Evolutionary conservation across 768 basidiomycete genomes (phyloP).

Genomic region (Leccinum variicolor): DNA sequence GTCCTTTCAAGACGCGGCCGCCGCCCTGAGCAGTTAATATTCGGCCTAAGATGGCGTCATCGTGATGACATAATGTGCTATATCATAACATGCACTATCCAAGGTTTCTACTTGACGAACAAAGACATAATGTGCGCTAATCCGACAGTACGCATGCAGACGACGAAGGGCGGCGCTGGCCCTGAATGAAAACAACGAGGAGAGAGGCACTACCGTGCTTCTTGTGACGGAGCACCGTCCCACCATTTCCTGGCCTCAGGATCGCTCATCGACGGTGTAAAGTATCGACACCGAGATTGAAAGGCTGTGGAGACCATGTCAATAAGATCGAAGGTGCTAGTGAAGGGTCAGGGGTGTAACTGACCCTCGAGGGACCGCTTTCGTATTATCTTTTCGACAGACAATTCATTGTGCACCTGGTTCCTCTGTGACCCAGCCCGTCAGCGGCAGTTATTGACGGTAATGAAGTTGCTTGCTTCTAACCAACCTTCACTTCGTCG

Average conservation of each 20-base stretch:
- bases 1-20: neutral
- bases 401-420: conserved; percentile 72
- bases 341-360: conserved; percentile 23
- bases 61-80: conserved; percentile 24
- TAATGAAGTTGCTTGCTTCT: conserved; percentile 28
- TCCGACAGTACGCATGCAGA: conserved; percentile 10
- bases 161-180: conserved; percentile 11
- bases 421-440: conserved; percentile 46
- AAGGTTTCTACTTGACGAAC: conserved; percentile 1
- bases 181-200: conserved; percentile 31
- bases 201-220: conserved; percentile 30
- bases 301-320: conserved; percentile 52
- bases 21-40: neutral
- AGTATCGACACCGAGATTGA: conserved; percentile 74
- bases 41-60: conserved; percentile 21
- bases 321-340: conserved; percentile 11
- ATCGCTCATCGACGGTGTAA: conserved; percentile 61
- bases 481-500: conserved; percentile 71
- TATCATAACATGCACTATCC: neutral
- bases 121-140: conserved; percentile 9
- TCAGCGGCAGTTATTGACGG: conserved; percentile 29
- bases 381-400: conserved; percentile 69
- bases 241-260: conserved; percentile 55
- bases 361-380: conserved; percentile 68
- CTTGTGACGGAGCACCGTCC: conserved; percentile 40